phyloP scores from a whole-genome alignment of 2,329 filamentous ascomycete genomes.

The Daldinia sp. region DNA sequence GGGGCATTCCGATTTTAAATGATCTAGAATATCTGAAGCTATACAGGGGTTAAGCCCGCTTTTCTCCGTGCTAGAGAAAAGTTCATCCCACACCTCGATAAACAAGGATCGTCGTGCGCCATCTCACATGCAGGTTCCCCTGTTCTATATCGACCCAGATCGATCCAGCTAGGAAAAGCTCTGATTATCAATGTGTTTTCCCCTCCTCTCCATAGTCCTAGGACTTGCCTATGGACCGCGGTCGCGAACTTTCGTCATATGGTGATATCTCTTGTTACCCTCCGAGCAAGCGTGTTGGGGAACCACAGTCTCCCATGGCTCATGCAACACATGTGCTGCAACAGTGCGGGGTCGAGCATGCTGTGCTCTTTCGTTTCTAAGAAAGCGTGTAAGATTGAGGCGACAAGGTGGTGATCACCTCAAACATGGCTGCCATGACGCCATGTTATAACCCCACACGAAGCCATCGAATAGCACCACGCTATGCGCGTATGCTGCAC shows the following conservation, averaged over 20 bases:
- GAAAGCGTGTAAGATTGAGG: conserved; percentile 16
- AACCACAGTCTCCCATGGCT: conserved; percentile 7
- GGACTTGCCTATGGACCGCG: conserved; percentile 1
- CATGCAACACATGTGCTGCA: conserved; percentile 20
- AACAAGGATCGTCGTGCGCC: conserved; percentile 7
- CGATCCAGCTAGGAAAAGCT: conserved; percentile 7
- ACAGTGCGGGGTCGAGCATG: conserved; percentile 21
- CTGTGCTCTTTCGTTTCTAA: conserved; percentile 7
- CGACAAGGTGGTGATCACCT: conserved; percentile 37
- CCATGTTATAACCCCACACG: conserved; percentile 38
- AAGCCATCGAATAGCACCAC: conserved; percentile 25
- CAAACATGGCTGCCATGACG: conserved; percentile 35
- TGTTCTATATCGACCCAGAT: conserved; percentile 32
- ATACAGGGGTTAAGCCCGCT: conserved; percentile 26
- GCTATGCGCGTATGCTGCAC: conserved; percentile 13
- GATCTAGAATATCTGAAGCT: neutral
- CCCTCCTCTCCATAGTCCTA: neutral
- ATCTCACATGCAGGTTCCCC: conserved; percentile 28
- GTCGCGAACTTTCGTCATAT: conserved; percentile 6
- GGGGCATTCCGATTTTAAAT: conserved; percentile 29
- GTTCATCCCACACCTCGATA: conserved; percentile 21
- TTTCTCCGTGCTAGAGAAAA: conserved; percentile 9
- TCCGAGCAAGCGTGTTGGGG: neutral
- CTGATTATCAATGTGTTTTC: conserved; percentile 17
- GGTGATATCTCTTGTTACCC: neutral